A percentile compares a stretch with the other conserved stretches of the same genome.
Evolutionary conservation across 495 filamentous ascomycete genomes (phyloP).

Genomic region (Evernia prunastri): DNA sequence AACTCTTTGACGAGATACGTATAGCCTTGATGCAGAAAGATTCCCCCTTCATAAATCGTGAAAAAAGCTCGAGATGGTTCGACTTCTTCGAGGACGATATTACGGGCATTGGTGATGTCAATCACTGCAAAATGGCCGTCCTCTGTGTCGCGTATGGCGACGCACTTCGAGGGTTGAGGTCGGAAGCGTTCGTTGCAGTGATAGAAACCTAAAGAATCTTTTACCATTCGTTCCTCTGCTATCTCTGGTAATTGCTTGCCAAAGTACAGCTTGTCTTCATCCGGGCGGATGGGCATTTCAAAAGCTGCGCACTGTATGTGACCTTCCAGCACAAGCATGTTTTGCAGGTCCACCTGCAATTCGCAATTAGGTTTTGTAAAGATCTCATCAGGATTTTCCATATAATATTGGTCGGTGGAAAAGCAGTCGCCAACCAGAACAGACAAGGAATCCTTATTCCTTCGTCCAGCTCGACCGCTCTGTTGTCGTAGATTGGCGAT

Average conservation of each 20-base stretch:
- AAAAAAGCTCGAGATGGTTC: conserved; percentile 93
- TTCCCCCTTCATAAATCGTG: conserved; percentile 93
- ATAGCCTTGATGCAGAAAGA: conserved; percentile 92
- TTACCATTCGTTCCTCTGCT: conserved; percentile 67
- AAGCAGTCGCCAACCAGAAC: conserved; percentile 89
- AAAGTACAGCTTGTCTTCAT: conserved; percentile 74
- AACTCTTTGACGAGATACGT: conserved; percentile 91
- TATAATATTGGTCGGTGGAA: conserved; percentile 91
- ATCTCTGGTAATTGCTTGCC: conserved; percentile 64
- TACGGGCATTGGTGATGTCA: conserved; percentile 74
- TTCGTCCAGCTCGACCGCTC: conserved; percentile 83
- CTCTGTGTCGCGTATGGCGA: conserved; percentile 87
- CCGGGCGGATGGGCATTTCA: conserved; percentile 80
- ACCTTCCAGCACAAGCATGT: conserved; percentile 85
- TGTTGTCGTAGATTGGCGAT: conserved; percentile 93
- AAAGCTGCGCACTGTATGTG: conserved; percentile 94
- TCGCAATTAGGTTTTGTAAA: conserved; percentile 87
- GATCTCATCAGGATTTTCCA: conserved; percentile 94
- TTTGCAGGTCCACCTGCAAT: conserved; percentile 82
- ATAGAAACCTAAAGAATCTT: conserved; percentile 72
- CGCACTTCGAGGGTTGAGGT: conserved; percentile 72
- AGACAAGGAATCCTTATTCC: conserved; percentile 90
- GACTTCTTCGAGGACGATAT: conserved; percentile 88
- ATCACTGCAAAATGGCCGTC: conserved; percentile 91
- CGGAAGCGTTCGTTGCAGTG: conserved; percentile 86